Evolutionary conservation across 768 basidiomycete species (phyloP), one percentile per base, ranked within the genome.

Genomic region (Amanita rimosa): DNA sequence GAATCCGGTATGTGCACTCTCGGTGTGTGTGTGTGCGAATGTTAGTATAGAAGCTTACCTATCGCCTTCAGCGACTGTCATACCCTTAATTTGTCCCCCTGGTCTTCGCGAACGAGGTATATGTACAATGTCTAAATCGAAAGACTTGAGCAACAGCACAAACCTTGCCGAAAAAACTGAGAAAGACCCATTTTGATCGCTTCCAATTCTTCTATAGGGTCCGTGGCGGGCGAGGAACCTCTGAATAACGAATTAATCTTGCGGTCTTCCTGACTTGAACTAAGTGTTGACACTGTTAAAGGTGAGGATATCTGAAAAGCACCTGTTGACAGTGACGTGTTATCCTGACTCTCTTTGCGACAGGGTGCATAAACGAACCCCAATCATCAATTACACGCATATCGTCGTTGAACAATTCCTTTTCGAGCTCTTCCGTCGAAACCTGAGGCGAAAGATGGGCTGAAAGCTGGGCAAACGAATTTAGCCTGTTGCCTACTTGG

Each of bases 311-410:
- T 35, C 24, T 31, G 31, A 17, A 31, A 41, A 14, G 33, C 14
- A 10, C 48, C 48, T 49, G n/a, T 13, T 17, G 22, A 19, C 8
- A 9, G 27, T 40, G 0, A 43, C 21, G 14, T n/a, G 24, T 36
- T 26, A 34, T 19, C 17, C 21, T 24, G 31, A 10, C 13, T 13
- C 36, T 13, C 35, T 11, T n/a, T n/a, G 6, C 9, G 16, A 26
- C n/a, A 24, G 22, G n/a, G n/a, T 14, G 41, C 40, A 43, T 49
- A 43, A 26, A 42, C 40, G 14, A 33, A 49, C 48, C 48, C 48
- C 48, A 49, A 16, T 49, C 40, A 43, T 49, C 48, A 24, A 49
- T 49, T 16, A 35, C 33, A 10, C 21, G 14, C 48, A 43, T 49
- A n/a, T 49, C 14, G 6, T 26, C 4, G n/a, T 43, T 49, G 24